Percentiles rank a stretch among this genome's conserved stretches.
Conservation (phyloP, 208 protist genomes). For the Wallacemonas sp. region DNA sequence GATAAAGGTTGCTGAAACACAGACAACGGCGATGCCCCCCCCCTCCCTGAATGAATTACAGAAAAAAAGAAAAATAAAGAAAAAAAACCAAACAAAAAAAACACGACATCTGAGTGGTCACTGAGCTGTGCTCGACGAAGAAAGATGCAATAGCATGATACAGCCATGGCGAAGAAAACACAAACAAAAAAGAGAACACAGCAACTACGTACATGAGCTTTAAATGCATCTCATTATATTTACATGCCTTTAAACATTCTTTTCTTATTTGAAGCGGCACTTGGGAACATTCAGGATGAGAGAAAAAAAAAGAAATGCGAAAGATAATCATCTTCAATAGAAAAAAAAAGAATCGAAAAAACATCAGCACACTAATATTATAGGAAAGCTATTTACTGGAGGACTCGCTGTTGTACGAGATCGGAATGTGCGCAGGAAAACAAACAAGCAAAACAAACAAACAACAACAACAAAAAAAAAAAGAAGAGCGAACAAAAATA, state of each 20-base stretch:
- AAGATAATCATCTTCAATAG: background rate
- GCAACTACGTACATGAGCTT: background rate
- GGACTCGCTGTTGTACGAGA: no score
- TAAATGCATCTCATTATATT: no score
- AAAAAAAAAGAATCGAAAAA: slow-evolving; percentile 19
- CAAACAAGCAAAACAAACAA: slow-evolving; percentile 26
- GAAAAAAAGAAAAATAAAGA: slow-evolving; percentile 1
- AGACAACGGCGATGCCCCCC: slow-evolving; percentile 4
- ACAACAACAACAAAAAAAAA: slow-evolving; percentile 32
- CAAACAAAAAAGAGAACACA: slow-evolving; percentile 15
- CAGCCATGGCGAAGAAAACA: slow-evolving; percentile 11
- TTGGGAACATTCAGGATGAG: slow-evolving; percentile 13
- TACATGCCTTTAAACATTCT: slow-evolving; percentile 11
- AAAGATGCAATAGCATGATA: background rate
- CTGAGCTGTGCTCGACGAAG: background rate
- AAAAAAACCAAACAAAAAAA: slow-evolving; percentile 3
- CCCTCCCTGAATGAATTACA: slow-evolving; percentile 9
- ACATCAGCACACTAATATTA: slow-evolving; percentile 4
- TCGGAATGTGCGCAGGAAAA: background rate
- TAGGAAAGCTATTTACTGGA: no score
- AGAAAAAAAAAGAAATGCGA: slow-evolving; percentile 4
- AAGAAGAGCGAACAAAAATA: slow-evolving; percentile 19
- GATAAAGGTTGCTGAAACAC: slow-evolving; percentile 13
- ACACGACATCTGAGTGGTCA: no score
- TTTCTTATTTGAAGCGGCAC: slow-evolving; percentile 12